Evolutionary conservation across 768 basidiomycete genomes (phyloP).

Genomic region (Serendipita vermifera): DNA sequence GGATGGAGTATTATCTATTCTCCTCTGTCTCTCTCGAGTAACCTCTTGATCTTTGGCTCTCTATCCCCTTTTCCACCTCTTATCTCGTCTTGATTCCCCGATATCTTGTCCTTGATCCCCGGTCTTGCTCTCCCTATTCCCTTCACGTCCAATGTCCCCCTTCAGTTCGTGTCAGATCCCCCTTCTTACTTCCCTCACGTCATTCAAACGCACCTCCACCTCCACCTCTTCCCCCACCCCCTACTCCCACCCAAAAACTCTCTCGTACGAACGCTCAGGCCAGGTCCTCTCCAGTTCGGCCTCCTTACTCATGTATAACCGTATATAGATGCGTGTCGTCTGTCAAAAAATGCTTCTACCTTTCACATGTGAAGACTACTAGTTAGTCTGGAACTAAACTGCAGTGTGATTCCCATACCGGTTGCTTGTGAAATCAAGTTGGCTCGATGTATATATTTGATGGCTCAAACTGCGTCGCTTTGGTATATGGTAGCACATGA

Average conservation of each 20-base stretch:
- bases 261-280: no score
- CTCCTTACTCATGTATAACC: neutral
- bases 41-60: constrained; percentile 12
- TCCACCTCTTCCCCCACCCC: neutral
- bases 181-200: neutral
- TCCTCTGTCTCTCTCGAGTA: constrained; percentile 1
- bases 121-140: neutral
- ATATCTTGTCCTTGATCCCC: neutral
- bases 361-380: neutral
- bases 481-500: no score
- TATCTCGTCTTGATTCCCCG: neutral
- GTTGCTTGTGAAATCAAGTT: no score
- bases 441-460: no score
- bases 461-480: no score
- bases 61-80: constrained; percentile 16
- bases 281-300: neutral
- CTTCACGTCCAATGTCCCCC: neutral
- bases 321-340: neutral
- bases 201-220: neutral
- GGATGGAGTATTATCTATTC: neutral
- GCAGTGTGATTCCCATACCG: neutral
- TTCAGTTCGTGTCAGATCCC: neutral
- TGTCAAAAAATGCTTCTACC: neutral
- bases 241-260: no score
- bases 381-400: neutral